phyloP scores from a whole-genome alignment of 1,284 basidiomycete genomes.

The Cryptococcus sp. region DNA sequence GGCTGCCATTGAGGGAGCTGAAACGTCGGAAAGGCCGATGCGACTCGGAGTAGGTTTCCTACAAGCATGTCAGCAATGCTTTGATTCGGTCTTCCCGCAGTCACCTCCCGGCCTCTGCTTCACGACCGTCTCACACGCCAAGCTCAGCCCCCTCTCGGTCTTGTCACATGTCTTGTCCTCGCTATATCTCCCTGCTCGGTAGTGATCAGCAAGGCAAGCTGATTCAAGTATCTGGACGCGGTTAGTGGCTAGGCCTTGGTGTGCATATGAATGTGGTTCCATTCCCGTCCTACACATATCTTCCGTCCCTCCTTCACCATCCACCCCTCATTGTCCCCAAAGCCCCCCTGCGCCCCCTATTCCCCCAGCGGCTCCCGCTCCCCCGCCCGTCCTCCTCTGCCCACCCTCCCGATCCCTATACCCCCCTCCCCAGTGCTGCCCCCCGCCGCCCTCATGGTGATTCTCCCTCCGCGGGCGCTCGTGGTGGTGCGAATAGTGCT shows the following conservation, averaged over 20 bases:
- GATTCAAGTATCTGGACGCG: not conserved
- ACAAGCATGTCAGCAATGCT: too few relatives aligned
- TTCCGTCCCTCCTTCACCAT: not conserved
- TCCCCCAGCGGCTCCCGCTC: not conserved
- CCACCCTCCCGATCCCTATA: constrained; percentile 5
- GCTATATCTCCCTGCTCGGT: too few relatives aligned
- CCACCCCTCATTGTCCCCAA: not conserved
- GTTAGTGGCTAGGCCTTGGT: not conserved
- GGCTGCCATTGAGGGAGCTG: too few relatives aligned
- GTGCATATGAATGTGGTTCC: not conserved
- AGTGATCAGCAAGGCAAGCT: not conserved
- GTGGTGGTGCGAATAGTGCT: not conserved
- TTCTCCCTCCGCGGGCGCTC: not conserved
- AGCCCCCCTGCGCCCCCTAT: not conserved
- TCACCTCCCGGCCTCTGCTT: too few relatives aligned
- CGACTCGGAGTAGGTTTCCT: too few relatives aligned
- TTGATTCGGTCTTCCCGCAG: too few relatives aligned
- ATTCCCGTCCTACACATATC: not conserved
- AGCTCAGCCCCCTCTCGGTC: too few relatives aligned
- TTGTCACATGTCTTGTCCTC: too few relatives aligned
- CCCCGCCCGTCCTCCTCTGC: constrained; percentile 6
- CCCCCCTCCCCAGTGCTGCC: not conserved
- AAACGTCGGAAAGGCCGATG: too few relatives aligned
- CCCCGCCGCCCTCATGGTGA: not conserved
- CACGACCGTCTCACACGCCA: too few relatives aligned